Base-by-base conservation (phyloP, 2,329 filamentous ascomycete genomes). In the Aspergillus quadricinctus region DNA sequence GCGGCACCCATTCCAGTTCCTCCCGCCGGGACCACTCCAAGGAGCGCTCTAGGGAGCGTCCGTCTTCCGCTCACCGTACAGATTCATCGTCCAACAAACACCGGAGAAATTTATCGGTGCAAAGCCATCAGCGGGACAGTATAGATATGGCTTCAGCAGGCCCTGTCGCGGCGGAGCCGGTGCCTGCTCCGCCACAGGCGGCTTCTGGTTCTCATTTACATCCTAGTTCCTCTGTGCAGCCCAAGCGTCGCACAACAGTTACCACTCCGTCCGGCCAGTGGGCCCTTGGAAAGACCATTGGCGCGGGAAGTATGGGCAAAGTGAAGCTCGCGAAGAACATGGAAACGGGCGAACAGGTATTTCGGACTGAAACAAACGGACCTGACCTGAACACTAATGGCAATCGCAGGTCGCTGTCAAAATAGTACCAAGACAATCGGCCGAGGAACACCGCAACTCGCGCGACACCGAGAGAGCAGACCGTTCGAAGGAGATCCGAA, bases 231-330 rank as follows among this genome's bases (percentile, higher is more conserved):
- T 59, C 72, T 46, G 61, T 72, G 23, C 78, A 78, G 56, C 74
- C 80, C 11, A 75, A 80, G 54, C 77, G 85, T 64, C 77, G 86
- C 67, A 97, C 93, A 11, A 93, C 90, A 43, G 96, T 99, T 70
- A 90, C 89, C 52, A 92, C 92, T 3, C 87, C 89, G 49, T 92
- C 92, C 11, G 94, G 94, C 56, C 91, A 92, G 79, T 99, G 93
- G 92, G 86, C 92, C 55, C 80, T 99, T 52, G 93, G 93, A 57
- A 97, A 97, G 80, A 97, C 94, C 3, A 94, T 99, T 67, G 94
- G 94, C 58, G 92, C 92, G 53, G 94, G 94, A 51, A 97, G 93
- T 74, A 99, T 99, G 94, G 94, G 94, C 62, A 97, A 97, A 75
- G 94, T 99, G 61, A 97, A 97, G 78, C 80, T 99, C 64, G 94